Base-by-base conservation (phyloP, 306 rosid species). In the Oxytropis ochrocephala region DNA sequence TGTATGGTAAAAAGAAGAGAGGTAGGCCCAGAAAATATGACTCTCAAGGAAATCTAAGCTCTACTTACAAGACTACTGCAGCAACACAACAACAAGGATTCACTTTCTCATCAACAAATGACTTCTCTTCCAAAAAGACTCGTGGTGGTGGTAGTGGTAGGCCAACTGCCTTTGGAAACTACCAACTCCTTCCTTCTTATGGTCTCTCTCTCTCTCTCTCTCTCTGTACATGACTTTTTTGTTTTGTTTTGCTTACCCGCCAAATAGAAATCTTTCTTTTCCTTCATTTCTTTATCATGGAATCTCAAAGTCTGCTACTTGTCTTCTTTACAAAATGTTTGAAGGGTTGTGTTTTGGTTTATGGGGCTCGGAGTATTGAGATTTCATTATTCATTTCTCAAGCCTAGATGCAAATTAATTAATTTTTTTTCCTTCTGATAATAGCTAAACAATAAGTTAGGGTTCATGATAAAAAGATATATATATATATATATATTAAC, bases 11-110 rank as follows among this genome's bases (percentile, higher is more conserved):
- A 55, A 92, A 89, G 87, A 92, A 86, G 57, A 86, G 95, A 76
- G 98, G 96, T 42, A 85, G 92, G 67, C 96, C 96, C 0, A 89
- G 96, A 71, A 89, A 92, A 75, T 89, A 92, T 51, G 95, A 89
- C 8, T 64, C 91, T 14, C 88, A 86, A 21, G 89, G 95, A 73
- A 92, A 87, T 75, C 69, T 86, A 52, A 82, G 79, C 14, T 1
- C 59, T 42, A 51, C 69, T 16, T 81, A 78, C 60, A 55, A 32
- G 67, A 69, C 67, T 64, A 75, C 75, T 35, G 24, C 54, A 2
- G 13, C 66, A 33, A 48, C 47, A 9, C 77, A 14, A 8, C 62
- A 16, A 35, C 79, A 81, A 10, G 87, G 87, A 2, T 87, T 89
- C 73, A 76, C 86, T 83, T 47, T 89, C 48, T 80, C 93, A 4